Evolutionary conservation across 2,329 filamentous ascomycete genomes (phyloP), one percentile per base, ranked within the genome.

Genomic region (Monosporascus sp.): DNA sequence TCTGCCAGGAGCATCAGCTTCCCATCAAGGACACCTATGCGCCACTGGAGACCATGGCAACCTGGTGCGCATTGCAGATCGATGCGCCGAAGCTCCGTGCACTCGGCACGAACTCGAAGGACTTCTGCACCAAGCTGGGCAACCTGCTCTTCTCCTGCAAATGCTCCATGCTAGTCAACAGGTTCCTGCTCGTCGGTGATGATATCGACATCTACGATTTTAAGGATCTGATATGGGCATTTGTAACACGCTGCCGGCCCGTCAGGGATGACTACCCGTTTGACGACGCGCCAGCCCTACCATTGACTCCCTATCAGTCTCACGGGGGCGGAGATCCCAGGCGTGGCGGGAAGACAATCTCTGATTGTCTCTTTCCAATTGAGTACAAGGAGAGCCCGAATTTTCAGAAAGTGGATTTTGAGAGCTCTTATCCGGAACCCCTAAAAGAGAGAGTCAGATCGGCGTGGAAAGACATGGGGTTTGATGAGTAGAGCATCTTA

Each of bases 1-100:
- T 74, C 18, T 70, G 63, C 48, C 66, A 72, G 54, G 58, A 65
- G 11, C 56, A 65, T 7, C 68, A 63, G 1, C 64, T 80, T 2
- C 77, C 77, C 0, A 66, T 80, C 50, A 72, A 59, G 3, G 72
- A 78, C 14, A 70, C 70, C 1, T 76, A 72, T 55, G 57, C 74
- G 0, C 75, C 74, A 0, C 74, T 77, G 48, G 74, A 77, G 54
- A 69, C 74, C 0, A 73, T 77, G 52, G 75, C 74, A 0, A 78
- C 72, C 0, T 80, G 78, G 77, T 69, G 70, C 0, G 75, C 68
- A 0, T 58, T 87, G 60, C 76, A 83, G 54, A 76, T 85, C 22
- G 82, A 87, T 62, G 79, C 76, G 1, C 69, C 73, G 6, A 79
- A 79, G 61, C 73, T 86, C 8, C 77, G 78, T 31, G 72, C 75